phyloP scores from a whole-genome alignment of 306 rosid species.

The Acacia acuminata region DNA sequence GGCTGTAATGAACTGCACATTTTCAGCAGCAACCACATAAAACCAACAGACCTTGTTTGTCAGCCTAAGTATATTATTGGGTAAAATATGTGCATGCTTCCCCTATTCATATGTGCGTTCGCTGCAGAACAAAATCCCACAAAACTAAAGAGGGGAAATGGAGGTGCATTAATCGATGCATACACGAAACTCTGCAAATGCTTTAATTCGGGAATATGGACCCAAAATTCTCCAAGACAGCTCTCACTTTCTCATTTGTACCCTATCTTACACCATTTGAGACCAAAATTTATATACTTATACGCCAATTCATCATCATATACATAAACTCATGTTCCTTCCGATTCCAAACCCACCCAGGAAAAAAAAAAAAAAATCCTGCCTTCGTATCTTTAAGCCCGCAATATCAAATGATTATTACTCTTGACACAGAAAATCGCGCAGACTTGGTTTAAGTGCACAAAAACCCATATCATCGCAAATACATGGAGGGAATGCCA shows the following conservation, averaged over 20 bases:
- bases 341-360: conserved; percentile 5
- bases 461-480: background rate
- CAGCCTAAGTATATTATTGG: background rate
- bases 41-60: conserved; percentile 2
- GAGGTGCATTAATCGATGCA: conserved; percentile 1
- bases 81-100: background rate
- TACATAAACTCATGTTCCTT: conserved; percentile 2
- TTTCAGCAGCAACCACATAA: background rate
- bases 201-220: background rate
- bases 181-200: background rate
- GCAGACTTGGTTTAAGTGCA: background rate
- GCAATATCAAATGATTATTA: background rate
- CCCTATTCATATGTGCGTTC: background rate
- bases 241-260: conserved; percentile 6
- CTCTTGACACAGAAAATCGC: background rate
- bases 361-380: conserved; percentile 15
- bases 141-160: conserved; percentile 12
- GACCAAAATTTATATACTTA: background rate
- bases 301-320: background rate
- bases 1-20: background rate
- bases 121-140: background rate
- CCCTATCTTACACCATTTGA: conserved; percentile 6
- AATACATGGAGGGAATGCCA: background rate
- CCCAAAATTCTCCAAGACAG: background rate
- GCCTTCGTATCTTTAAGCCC: background rate